Conservation (phyloP, 202 grass and related monocot species). For the Eragrostis tef region DNA sequence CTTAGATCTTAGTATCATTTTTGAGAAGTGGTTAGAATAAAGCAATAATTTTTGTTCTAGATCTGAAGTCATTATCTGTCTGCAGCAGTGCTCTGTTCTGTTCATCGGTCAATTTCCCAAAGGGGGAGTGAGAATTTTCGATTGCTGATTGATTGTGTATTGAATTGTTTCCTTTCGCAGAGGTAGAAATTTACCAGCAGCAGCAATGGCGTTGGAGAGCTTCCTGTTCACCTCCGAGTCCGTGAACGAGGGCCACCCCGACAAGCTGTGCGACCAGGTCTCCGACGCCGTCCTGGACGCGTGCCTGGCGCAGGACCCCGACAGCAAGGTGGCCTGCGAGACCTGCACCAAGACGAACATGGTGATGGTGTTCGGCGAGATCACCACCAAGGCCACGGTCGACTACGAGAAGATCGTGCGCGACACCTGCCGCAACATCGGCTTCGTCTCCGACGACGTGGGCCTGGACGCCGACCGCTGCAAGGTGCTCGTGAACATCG, state of each 20-base stretch:
- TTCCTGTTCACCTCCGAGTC: constrained; percentile 99
- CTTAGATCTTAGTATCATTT: background rate
- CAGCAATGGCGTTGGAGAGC: constrained; percentile 62
- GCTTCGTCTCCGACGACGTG: constrained; percentile 80
- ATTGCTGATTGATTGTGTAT: background rate
- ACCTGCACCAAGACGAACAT: constrained; percentile 99
- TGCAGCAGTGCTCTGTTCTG: background rate
- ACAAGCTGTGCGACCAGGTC: constrained; percentile 99
- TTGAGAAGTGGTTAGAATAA: background rate
- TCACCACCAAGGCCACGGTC: constrained; percentile 90
- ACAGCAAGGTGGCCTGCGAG: constrained; percentile 99
- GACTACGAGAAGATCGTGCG: constrained; percentile 99
- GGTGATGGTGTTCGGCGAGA: constrained; percentile 99
- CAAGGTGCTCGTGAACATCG: constrained; percentile 94
- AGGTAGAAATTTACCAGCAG: constrained; percentile 33
- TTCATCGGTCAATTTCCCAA: background rate
- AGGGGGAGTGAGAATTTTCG: background rate
- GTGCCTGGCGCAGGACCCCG: constrained; percentile 85
- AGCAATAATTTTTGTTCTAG: background rate
- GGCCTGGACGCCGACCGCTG: constrained; percentile 89
- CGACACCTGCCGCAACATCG: constrained; percentile 90
- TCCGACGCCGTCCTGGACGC: constrained; percentile 88
- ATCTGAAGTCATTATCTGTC: background rate
- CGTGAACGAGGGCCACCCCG: constrained; percentile 94
- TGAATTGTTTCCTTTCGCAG: background rate